Percentiles rank a stretch among this genome's conserved stretches.
phyloP scores from a whole-genome alignment of 2,329 filamentous ascomycete genomes.

The Magnaporthiopsis rhizophila region DNA sequence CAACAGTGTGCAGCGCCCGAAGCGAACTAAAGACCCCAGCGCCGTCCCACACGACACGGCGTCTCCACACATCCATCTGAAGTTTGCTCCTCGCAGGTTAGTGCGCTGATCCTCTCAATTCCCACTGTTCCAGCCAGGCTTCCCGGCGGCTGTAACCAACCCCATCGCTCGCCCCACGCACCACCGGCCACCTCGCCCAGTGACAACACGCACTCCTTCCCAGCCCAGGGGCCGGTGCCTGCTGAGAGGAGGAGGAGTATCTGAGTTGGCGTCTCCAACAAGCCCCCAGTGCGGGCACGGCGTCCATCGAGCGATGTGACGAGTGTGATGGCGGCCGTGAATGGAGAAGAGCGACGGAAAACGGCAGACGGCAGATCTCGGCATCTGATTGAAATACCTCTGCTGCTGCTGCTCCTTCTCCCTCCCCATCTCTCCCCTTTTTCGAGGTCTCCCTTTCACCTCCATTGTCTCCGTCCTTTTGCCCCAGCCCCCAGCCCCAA shows the following conservation, averaged over 20 bases:
- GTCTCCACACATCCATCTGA: neutral
- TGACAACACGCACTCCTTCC: neutral
- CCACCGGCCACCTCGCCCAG: neutral
- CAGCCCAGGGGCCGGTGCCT: neutral
- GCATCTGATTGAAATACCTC: neutral
- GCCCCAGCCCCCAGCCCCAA: conserved; percentile 16
- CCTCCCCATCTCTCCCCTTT: conserved; percentile 34
- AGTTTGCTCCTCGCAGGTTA: neutral
- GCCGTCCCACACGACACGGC: neutral
- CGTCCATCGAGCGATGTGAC: neutral
- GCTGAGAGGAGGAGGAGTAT: neutral
- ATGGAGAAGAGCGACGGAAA: neutral
- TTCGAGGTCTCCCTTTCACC: conserved; percentile 63
- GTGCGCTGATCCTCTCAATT: neutral
- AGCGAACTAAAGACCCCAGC: too few relatives aligned
- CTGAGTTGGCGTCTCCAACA: too few relatives aligned
- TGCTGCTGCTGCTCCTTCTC: conserved; percentile 2
- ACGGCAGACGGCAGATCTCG: too few relatives aligned
- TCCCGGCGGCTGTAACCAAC: neutral
- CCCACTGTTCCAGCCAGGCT: neutral
- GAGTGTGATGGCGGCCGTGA: neutral
- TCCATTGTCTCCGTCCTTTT: conserved; percentile 68
- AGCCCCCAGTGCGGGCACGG: neutral
- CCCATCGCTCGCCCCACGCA: neutral
- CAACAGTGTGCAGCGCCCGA: neutral